phyloP scores from a whole-genome alignment of 345 rosid species.

The Excoecaria cochinchinensis region DNA sequence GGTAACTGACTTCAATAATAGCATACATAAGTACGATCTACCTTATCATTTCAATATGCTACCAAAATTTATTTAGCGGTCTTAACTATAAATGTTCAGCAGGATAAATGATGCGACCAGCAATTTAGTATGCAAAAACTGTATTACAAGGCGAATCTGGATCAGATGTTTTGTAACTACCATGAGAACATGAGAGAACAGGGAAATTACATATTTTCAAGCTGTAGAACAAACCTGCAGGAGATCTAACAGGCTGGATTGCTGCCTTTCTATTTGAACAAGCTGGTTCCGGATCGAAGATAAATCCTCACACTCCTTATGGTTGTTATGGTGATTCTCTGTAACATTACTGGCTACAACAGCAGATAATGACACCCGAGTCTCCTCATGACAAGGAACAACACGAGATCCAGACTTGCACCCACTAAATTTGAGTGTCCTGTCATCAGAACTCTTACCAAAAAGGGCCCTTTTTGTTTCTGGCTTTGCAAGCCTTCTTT shows the following conservation, averaged over 20 bases:
- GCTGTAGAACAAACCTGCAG: constrained; percentile 64
- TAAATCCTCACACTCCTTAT: constrained; percentile 70
- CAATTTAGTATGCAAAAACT: background rate
- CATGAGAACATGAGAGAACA: background rate
- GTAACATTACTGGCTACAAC: constrained; percentile 37
- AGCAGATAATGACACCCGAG: constrained; percentile 22
- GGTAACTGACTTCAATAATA: background rate
- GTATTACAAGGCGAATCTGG: background rate
- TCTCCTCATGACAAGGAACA: constrained; percentile 48
- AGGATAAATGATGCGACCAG: background rate
- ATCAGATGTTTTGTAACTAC: background rate
- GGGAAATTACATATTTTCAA: constrained; percentile 8
- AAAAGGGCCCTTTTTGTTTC: constrained; percentile 49
- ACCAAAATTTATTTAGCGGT: background rate
- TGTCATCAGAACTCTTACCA: constrained; percentile 49
- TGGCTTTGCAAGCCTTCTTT: constrained; percentile 34
- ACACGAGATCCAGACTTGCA: constrained; percentile 59
- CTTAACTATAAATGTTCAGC: background rate
- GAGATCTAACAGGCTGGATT: constrained; percentile 81
- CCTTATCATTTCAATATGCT: background rate
- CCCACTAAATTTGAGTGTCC: constrained; percentile 47
- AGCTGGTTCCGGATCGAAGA: constrained; percentile 78
- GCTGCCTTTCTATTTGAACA: constrained; percentile 90
- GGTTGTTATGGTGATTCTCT: constrained; percentile 56
- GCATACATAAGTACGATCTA: background rate